phyloP scores from a whole-genome alignment of 73 alveolate species.

The Symbiodinium pilosum region DNA sequence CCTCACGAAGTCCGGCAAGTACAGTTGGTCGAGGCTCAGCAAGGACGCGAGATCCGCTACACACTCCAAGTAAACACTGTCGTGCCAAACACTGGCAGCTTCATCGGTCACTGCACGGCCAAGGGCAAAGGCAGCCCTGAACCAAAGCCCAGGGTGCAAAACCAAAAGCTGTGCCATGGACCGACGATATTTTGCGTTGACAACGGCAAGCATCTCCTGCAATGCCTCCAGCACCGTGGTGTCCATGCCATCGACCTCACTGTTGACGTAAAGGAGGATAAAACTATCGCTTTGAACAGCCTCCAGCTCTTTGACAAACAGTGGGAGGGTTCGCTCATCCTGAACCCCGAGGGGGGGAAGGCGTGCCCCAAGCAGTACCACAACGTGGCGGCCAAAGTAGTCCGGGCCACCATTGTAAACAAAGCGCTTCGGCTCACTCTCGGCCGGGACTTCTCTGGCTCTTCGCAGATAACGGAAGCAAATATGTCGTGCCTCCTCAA shows the following conservation, averaged over 20 bases:
- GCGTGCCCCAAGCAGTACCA: constrained; percentile 70
- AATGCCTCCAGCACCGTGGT: constrained; percentile 50
- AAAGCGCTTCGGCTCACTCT: neutral
- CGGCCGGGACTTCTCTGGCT: constrained; percentile 46
- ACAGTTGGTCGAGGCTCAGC: constrained; percentile 47
- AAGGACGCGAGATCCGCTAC: constrained; percentile 46
- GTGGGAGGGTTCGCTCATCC: constrained; percentile 63
- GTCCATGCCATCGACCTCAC: constrained; percentile 80
- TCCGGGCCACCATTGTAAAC: constrained; percentile 44
- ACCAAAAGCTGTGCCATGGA: constrained; percentile 73
- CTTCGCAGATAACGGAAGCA: constrained; percentile 62
- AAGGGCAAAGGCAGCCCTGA: constrained; percentile 81
- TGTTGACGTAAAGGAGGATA: constrained; percentile 79
- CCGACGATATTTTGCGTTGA: constrained; percentile 39
- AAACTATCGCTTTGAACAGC: constrained; percentile 32
- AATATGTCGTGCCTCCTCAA: constrained; percentile 36
- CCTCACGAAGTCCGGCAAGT: constrained; percentile 77
- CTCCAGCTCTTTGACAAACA: constrained; percentile 76
- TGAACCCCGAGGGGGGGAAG: constrained; percentile 74
- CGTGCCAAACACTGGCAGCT: constrained; percentile 94
- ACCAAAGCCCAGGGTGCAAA: constrained; percentile 77
- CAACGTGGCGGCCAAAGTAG: constrained; percentile 86
- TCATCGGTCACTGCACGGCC: constrained; percentile 62
- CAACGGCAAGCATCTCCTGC: constrained; percentile 74
- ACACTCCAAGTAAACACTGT: constrained; percentile 47